Evolutionary conservation across 768 basidiomycete species (phyloP).

Genomic region (Boletus subcaerulescens): DNA sequence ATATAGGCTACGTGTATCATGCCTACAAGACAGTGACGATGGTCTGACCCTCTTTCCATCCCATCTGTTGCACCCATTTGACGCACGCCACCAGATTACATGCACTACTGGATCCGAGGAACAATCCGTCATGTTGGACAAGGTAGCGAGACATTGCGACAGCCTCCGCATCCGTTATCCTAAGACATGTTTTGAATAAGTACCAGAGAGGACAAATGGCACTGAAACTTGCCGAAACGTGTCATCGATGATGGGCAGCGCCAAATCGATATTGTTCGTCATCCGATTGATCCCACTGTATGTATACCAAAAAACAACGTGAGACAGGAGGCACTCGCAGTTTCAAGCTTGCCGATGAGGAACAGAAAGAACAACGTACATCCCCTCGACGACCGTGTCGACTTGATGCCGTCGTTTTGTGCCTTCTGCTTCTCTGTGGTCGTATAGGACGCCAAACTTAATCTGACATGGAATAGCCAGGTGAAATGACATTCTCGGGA

Average conservation of each 20-base stretch:
- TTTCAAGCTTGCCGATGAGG: background rate
- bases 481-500: background rate
- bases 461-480: conserved; percentile 42
- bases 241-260: conserved; percentile 81
- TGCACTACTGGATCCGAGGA: conserved; percentile 93
- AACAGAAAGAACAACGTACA: conserved; percentile 42
- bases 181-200: conserved; percentile 27
- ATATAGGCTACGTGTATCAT: background rate
- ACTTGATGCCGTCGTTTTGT: conserved; percentile 92
- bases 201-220: background rate
- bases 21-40: conserved; percentile 85
- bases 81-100: conserved; percentile 95
- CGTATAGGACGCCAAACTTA: conserved; percentile 93
- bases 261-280: conserved; percentile 87
- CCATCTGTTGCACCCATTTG: conserved; percentile 67
- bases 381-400: conserved; percentile 94
- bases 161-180: conserved; percentile 90
- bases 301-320: background rate
- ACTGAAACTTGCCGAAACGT: conserved; percentile 66
- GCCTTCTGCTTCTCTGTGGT: conserved; percentile 89
- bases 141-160: conserved; percentile 95
- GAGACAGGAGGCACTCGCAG: background rate
- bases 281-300: conserved; percentile 87
- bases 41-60: conserved; percentile 64
- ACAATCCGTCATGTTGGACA: conserved; percentile 86